Conservation (phyloP, 768 basidiomycete species). For the Dacryopinax primogenitus region DNA sequence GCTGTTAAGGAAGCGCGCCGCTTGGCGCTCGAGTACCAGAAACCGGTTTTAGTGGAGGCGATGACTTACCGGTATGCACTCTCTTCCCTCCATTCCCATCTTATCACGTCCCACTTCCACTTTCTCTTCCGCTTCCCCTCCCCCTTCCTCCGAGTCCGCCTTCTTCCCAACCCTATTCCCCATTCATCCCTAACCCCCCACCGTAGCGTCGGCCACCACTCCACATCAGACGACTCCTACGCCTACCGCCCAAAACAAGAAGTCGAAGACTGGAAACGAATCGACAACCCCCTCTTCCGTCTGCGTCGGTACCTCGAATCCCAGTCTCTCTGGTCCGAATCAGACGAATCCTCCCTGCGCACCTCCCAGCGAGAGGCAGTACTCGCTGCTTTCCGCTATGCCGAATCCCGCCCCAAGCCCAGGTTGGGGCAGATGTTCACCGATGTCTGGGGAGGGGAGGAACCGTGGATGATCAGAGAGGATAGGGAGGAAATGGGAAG, state of each 20-base stretch:
- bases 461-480: constrained; percentile 33
- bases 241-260: constrained; percentile 82
- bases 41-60: constrained; percentile 74
- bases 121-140: background rate
- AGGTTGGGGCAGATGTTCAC: constrained; percentile 72
- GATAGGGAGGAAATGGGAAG: constrained; percentile 65
- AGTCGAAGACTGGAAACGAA: constrained; percentile 80
- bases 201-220: constrained; percentile 77
- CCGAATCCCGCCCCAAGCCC: constrained; percentile 54
- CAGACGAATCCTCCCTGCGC: constrained; percentile 62
- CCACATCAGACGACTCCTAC: constrained; percentile 89
- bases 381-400: constrained; percentile 61
- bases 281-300: constrained; percentile 77
- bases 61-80: constrained; percentile 69
- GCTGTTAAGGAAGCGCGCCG: constrained; percentile 60
- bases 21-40: constrained; percentile 60
- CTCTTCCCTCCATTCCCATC: constrained; percentile 4
- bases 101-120: constrained; percentile 1
- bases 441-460: constrained; percentile 76
- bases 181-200: background rate
- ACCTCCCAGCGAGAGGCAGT: constrained; percentile 56
- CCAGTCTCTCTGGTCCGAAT: constrained; percentile 68
- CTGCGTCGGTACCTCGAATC: constrained; percentile 78
- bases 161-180: background rate
- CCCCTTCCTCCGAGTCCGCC: background rate